Conservation (phyloP, 768 basidiomycete species). For the Leccinum boreale region DNA sequence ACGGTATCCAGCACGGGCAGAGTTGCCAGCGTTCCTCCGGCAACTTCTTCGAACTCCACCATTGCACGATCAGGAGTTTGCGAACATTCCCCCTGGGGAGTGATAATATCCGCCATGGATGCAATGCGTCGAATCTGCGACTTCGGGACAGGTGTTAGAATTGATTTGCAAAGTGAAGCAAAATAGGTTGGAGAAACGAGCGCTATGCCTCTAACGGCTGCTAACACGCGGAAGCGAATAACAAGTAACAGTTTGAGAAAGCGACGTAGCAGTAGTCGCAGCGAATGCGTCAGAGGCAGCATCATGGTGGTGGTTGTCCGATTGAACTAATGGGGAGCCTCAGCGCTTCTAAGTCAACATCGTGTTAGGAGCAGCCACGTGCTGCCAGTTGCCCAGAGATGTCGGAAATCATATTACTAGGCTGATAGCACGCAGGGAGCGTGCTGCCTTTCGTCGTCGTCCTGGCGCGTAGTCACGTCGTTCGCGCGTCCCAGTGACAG, state of each 20-base stretch:
- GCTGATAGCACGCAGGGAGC: no score
- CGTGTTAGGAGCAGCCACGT: not conserved
- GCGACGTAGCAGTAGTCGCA: not conserved
- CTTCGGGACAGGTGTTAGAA: not conserved
- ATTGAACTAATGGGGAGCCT: not conserved
- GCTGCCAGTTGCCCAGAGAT: not conserved
- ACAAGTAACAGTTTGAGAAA: constrained; percentile 4
- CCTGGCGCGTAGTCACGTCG: no score
- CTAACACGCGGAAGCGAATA: not conserved
- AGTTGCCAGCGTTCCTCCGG: constrained; percentile 6
- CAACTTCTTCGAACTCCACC: not conserved
- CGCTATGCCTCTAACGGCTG: not conserved
- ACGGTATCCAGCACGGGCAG: not conserved
- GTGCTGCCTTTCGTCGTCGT: no score
- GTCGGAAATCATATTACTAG: not conserved
- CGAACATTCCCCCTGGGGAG: not conserved
- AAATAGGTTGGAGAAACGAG: not conserved
- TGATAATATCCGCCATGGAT: not conserved
- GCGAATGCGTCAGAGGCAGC: not conserved
- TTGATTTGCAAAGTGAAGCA: constrained; percentile 3
- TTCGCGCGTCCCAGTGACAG: no score
- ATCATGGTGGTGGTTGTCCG: not conserved
- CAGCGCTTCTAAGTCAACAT: not conserved
- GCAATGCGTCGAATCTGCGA: not conserved
- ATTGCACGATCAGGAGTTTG: not conserved